Percentiles rank a stretch among this genome's conserved stretches.
Evolutionary conservation across 495 filamentous ascomycete genomes (phyloP).

Genomic region (Trypethelium eluteriae): DNA sequence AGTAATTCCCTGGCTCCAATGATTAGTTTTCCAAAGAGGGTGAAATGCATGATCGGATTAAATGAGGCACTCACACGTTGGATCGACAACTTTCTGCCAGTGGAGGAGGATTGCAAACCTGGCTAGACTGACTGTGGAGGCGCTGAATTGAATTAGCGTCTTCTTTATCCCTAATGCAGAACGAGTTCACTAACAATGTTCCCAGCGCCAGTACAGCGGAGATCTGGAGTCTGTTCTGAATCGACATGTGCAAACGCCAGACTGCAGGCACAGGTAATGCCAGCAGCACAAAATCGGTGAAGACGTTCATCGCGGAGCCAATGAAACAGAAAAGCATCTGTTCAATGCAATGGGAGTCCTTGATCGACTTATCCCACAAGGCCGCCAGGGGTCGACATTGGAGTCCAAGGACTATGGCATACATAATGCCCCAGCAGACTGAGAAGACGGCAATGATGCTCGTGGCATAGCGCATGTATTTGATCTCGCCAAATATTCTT

Average conservation of each 20-base stretch:
- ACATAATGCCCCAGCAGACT: slow-evolving; percentile 1
- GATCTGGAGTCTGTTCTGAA: neutral
- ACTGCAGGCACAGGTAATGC: neutral
- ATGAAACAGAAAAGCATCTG: slow-evolving; percentile 9
- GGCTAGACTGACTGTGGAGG: neutral
- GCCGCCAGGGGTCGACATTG: neutral
- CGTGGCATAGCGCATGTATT: slow-evolving; percentile 6
- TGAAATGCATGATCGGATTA: neutral
- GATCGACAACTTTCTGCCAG: slow-evolving; percentile 9
- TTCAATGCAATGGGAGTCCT: neutral
- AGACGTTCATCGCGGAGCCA: slow-evolving; percentile 1
- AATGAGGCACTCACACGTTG: neutral
- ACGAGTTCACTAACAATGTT: neutral
- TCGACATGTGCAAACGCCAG: neutral
- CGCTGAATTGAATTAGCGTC: neutral
- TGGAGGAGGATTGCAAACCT: slow-evolving; percentile 6
- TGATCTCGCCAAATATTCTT: slow-evolving; percentile 9
- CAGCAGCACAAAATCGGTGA: neutral
- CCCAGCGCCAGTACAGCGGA: neutral
- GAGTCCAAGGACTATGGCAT: neutral
- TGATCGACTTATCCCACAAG: slow-evolving; percentile 1
- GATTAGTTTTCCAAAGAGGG: neutral
- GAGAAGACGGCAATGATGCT: neutral
- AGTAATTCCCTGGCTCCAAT: neutral
- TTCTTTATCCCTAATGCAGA: neutral